A percentile compares a stretch with the other conserved stretches of the same genome.
These are phyloP conservation scores for Hortaea sp. DNA, from an alignment of 2,329 filamentous ascomycete genomes.

Conservation along the genomic window DNA sequence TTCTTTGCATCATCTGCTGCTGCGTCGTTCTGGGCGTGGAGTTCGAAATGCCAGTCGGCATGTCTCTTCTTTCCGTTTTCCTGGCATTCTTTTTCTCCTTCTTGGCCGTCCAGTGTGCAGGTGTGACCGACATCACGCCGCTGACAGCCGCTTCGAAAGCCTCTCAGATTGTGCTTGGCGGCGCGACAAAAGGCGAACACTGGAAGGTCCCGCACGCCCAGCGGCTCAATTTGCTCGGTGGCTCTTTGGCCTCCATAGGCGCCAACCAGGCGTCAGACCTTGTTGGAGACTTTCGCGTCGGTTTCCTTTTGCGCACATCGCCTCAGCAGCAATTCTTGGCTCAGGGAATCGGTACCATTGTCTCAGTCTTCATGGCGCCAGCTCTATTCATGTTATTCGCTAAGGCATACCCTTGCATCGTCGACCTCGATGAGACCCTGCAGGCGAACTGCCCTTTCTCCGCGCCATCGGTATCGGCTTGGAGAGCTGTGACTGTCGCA, in stretches of 20 bases:
- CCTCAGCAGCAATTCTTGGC: constrained; percentile 58
- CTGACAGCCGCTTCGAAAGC: constrained; percentile 59
- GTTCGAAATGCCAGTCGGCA: constrained; percentile 47
- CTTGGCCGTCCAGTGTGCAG: constrained; percentile 51
- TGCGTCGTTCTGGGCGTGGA: constrained; percentile 41
- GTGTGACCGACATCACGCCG: constrained; percentile 46
- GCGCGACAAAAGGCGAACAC: constrained; percentile 47
- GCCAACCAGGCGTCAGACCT: constrained; percentile 38
- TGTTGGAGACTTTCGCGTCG: constrained; percentile 56
- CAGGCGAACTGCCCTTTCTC: constrained; percentile 46
- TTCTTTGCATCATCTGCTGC: constrained; percentile 39
- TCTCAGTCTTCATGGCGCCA: constrained; percentile 57
- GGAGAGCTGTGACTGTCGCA: constrained; percentile 54
- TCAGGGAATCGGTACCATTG: constrained; percentile 51
- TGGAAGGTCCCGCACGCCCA: constrained; percentile 45
- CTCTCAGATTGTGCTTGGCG: constrained; percentile 58
- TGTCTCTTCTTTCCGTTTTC: constrained; percentile 46
- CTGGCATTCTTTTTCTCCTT: constrained; percentile 53
- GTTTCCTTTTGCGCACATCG: constrained; percentile 56
- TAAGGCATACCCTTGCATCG: constrained; percentile 59
- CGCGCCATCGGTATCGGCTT: constrained; percentile 55
- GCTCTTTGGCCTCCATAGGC: constrained; percentile 34
- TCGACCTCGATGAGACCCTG: constrained; percentile 35
- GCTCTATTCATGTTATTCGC: constrained; percentile 60
- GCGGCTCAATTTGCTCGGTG: constrained; percentile 55